phyloP scores from a whole-genome alignment of 345 rosid genomes.

The sweet orange (Citrus sinensis) region DVS_A1.0 CM039164.1:15861501-15862000 shows the following conservation, averaged over 20 bases:
- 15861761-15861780: conserved; percentile 21
- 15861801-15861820: conserved; percentile 46
- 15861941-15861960: neutral
- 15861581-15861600: conserved; percentile 25
- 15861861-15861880: conserved; percentile 78
- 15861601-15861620: conserved; percentile 14
- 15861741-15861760: conserved; percentile 26
- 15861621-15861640: conserved; percentile 64
- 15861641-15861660: conserved; percentile 85
- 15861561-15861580: neutral
- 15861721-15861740: conserved; percentile 83
- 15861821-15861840: conserved; percentile 49
- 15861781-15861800: conserved; percentile 39
- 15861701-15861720: conserved; percentile 95
- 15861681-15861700: conserved; percentile 80
- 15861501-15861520: too few relatives aligned
- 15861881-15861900: conserved; percentile 90
- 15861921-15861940: conserved; percentile 68
- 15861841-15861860: conserved; percentile 70
- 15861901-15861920: conserved; percentile 71
- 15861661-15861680: conserved; percentile 83
- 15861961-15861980: neutral
- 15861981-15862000: neutral
- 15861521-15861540: too few relatives aligned
- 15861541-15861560: too few relatives aligned